Conservation (phyloP, 139 green algal genomes). For the Chlamydomonas schloesseri region DNA sequence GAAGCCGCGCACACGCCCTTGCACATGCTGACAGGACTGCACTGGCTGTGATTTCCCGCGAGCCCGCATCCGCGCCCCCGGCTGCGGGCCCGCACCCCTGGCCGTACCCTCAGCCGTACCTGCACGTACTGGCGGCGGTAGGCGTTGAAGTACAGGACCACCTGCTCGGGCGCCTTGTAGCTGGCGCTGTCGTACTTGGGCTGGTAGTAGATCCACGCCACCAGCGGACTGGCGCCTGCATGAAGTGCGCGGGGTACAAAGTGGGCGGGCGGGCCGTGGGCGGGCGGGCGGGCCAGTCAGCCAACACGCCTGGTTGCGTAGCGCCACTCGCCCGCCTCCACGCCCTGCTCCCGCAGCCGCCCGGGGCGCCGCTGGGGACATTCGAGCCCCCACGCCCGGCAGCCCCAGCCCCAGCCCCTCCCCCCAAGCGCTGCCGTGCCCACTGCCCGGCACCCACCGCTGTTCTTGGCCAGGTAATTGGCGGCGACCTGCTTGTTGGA, state of each 20-base stretch:
- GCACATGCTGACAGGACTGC: too few species aligned
- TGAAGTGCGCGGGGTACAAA: neutral
- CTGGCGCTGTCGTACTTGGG: neutral
- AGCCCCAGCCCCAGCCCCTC: too few species aligned
- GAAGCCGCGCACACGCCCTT: too few species aligned
- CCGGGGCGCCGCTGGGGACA: too few species aligned
- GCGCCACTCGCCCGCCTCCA: too few species aligned
- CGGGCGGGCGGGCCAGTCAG: neutral
- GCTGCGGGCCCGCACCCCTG: neutral
- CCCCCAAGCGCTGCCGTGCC: neutral
- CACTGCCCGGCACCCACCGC: neutral
- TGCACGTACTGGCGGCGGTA: constrained; percentile 1
- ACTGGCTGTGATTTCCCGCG: too few species aligned
- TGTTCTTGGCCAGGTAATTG: neutral
- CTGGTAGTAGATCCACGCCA: constrained; percentile 44
- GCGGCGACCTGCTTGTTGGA: neutral
- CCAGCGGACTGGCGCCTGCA: neutral
- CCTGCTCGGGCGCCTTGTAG: neutral
- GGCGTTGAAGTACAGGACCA: neutral
- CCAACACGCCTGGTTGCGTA: too few species aligned
- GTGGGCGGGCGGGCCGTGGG: neutral
- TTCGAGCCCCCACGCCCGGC: too few species aligned
- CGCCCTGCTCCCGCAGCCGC: too few species aligned
- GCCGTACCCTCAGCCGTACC: constrained; percentile 4
- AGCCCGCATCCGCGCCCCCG: too few species aligned